Base-by-base conservation (phyloP, 129 eudicot species). In the Helianthus tuberosus region DNA sequence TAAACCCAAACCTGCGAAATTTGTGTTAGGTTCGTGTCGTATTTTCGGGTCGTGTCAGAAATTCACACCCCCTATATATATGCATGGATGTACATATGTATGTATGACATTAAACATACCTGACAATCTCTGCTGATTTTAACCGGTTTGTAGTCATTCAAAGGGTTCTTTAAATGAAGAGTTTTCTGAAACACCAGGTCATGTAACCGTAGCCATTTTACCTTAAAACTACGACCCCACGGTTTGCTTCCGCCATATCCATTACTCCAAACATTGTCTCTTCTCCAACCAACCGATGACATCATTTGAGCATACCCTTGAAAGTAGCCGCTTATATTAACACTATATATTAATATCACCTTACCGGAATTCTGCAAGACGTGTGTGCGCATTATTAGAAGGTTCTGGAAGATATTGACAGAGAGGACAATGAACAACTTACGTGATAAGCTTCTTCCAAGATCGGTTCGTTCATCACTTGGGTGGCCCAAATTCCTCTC, bases 101-200 rank as follows among this genome's bases (percentile, higher is more conserved):
- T 32, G 66, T 10, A 27, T 11, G 39, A 32, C 46, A 61, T 12
- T 61, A 60, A 60, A 38, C 49, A 46, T 74, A 90, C 98, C 98
- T 93, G 98, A 77, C 98, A 93, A 75, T 93, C 98, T 75, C 98
- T 88, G 76, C 98, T 93, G 72, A 93, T 90, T 90, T 93, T 93
- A 58, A 93, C 97, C 77, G 98, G 98, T 80, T 90, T 93, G 80
- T 69, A 83, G 6, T 93, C 79, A 85, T 93, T 93, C 84, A 87
- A 75, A 17, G 98, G 98, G 80, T 93, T 93, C 83, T 83, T 88
- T 23, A 93, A 85, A 86, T 93, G 98, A 73, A 90, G 91, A 69
- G 98, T 90, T 83, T 86, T 88, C 77, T 90, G 91, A 68, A 93
- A 93, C 47, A 97, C 89, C 80, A 93, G 80, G 70, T 93, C 94